These are phyloP conservation scores for Galeopsis tetrahit DNA, from an alignment of 257 asterid genomes.

Conservation along the genomic window DNA sequence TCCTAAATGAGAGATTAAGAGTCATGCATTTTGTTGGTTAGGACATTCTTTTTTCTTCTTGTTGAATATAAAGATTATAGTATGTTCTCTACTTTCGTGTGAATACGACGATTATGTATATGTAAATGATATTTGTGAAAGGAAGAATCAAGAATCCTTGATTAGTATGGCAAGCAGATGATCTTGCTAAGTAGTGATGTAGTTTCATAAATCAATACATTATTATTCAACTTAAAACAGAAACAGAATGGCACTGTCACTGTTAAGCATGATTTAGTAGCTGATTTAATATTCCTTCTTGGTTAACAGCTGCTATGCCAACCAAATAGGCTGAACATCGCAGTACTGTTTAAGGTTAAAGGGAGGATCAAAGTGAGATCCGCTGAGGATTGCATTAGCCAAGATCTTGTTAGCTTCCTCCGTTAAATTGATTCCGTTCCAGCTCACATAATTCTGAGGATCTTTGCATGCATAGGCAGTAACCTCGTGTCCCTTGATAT, in stretches of 20 bases:
- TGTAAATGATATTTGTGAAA: not conserved
- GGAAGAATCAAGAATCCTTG: constrained; percentile 14
- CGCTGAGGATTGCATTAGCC: constrained; percentile 56
- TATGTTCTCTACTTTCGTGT: not conserved
- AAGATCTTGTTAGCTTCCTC: constrained; percentile 61
- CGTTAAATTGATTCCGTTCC: constrained; percentile 68
- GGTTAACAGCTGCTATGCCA: constrained; percentile 16
- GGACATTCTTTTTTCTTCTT: not conserved
- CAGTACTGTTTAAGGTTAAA: constrained; percentile 53
- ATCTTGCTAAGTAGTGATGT: not conserved
- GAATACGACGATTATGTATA: not conserved
- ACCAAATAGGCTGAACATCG: constrained; percentile 50
- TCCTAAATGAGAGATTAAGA: not conserved
- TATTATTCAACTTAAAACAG: not conserved
- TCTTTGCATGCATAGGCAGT: constrained; percentile 62
- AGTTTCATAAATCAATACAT: not conserved
- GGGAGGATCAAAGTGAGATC: constrained; percentile 59
- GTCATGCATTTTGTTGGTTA: not conserved
- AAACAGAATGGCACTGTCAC: not conserved
- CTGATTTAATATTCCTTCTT: not conserved
- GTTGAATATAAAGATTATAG: not conserved
- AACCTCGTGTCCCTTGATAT: constrained; percentile 42
- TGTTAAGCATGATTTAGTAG: constrained; percentile 6
- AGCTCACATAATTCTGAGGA: constrained; percentile 46
- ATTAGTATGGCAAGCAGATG: constrained; percentile 6